Base-by-base conservation (phyloP, 1,284 basidiomycete species). In the Irpex lacteus region DNA sequence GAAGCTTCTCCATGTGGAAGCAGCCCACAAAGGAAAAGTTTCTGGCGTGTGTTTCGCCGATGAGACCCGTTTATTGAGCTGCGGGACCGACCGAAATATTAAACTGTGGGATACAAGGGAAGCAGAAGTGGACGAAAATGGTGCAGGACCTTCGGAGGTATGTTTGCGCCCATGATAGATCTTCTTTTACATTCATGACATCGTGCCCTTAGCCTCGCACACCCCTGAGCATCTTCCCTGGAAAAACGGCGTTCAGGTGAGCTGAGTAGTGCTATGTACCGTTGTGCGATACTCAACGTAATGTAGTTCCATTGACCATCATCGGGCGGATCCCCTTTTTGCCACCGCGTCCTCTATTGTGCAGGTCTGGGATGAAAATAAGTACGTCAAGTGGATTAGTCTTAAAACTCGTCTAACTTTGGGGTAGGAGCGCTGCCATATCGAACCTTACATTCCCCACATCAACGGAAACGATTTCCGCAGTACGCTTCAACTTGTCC, bases 291-390 rank as follows among this genome's bases (percentile, higher is more conserved):
- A 54, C 71, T 63, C 8, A 60, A 21, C 63, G 19, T 56, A 54
- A 34, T 72, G 62, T 71, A 96, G 95, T 73, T 92, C 92, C 50
- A 92, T 99, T 78, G 95, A 98, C 70, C 98, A 98, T 73, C 98
- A 98, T 75, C 86, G 91, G 56, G 86, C 86, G 53, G 92, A 95
- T 67, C 84, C 91, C 19, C 75, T 96, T 3, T 99, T 99, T 71
- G 97, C 96, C 0, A 98, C 97, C 0, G 96, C 95, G 1, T 97
- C 95, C 1, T 95, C 91, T 71, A 84, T 87, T 32, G 96, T 99
- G 9, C 97, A 99, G 75, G 84, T 98, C 69, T 99, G 98, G 98
- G 98, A 99, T 72, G 93, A 98, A 77, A 96, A 91, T 56, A 94
- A 94, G 89, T 93, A 68, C 21, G 86, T 66, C 18, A 32, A 47